phyloP scores from a whole-genome alignment of 257 asterid species.

The Leonotis leonurus region DNA sequence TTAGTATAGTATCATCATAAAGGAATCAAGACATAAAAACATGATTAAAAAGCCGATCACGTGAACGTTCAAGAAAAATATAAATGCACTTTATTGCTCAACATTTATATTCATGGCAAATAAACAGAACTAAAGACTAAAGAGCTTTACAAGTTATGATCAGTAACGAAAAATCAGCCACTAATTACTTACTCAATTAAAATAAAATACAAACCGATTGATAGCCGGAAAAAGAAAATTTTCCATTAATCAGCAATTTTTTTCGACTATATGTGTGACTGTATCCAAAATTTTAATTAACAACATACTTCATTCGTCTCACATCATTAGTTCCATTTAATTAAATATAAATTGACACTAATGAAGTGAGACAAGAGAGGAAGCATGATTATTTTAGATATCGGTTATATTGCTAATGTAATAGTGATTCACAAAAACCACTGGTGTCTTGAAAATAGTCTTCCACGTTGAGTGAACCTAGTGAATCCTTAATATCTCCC shows the following conservation, averaged over 20 bases:
- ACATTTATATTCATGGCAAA: background rate
- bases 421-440: conserved; percentile 36
- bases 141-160: no score
- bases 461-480: conserved; percentile 39
- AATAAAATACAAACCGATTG: conserved; percentile 21
- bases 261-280: conserved; percentile 26
- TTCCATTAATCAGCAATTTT: conserved; percentile 45
- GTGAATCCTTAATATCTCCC: conserved; percentile 33
- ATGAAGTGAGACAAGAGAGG: no score
- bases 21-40: no score
- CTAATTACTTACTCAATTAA: background rate
- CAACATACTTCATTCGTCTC: no score
- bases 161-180: conserved; percentile 8
- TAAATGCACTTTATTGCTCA: no score
- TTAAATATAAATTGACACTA: no score
- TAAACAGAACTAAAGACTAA: conserved; percentile 16
- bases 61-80: no score
- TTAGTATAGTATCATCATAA: no score
- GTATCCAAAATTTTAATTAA: no score
- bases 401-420: conserved; percentile 29
- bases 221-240: conserved; percentile 41
- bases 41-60: no score
- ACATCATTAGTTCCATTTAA: no score
- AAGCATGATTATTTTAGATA: no score
- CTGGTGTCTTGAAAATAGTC: conserved; percentile 42